phyloP scores from a whole-genome alignment of 2,329 filamentous ascomycete genomes.

The Basipetospora chlamydospora region DNA sequence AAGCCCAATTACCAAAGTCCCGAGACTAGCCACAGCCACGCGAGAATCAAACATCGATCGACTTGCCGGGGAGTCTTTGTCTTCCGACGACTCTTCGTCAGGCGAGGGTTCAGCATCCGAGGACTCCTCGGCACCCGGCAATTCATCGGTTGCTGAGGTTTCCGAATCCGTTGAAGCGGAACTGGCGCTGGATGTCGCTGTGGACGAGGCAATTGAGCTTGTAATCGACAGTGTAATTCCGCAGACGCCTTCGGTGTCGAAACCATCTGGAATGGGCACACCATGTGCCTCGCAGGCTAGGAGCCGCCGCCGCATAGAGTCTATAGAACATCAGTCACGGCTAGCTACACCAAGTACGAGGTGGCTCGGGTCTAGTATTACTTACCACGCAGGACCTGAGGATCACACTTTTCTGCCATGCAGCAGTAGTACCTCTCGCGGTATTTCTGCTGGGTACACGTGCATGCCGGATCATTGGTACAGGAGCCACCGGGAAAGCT shows the following conservation, averaged over 20 bases:
- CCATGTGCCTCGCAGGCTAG: neutral
- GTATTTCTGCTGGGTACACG: conserved; percentile 3
- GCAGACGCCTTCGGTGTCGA: neutral
- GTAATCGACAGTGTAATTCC: neutral
- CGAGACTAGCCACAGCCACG: neutral
- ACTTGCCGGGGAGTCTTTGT: neutral
- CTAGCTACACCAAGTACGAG: neutral
- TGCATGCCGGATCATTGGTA: conserved; percentile 3
- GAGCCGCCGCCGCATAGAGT: neutral
- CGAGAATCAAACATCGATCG: neutral
- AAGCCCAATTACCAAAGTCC: neutral
- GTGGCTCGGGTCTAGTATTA: neutral
- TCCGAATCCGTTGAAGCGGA: neutral
- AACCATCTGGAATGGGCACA: conserved; percentile 1
- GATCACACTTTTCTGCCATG: conserved; percentile 2
- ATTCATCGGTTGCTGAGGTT: neutral
- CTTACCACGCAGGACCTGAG: neutral
- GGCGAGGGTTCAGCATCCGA: neutral
- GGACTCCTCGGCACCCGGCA: neutral
- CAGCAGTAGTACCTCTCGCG: conserved; percentile 2
- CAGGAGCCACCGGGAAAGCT: conserved; percentile 3
- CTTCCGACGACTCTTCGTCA: neutral
- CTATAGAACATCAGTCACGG: neutral
- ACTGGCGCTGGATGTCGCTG: neutral
- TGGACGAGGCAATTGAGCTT: neutral